These are phyloP conservation scores for Chaetomiaceae sp. DNA, from an alignment of 2,329 filamentous ascomycete species.

Conservation along the genomic window DNA sequence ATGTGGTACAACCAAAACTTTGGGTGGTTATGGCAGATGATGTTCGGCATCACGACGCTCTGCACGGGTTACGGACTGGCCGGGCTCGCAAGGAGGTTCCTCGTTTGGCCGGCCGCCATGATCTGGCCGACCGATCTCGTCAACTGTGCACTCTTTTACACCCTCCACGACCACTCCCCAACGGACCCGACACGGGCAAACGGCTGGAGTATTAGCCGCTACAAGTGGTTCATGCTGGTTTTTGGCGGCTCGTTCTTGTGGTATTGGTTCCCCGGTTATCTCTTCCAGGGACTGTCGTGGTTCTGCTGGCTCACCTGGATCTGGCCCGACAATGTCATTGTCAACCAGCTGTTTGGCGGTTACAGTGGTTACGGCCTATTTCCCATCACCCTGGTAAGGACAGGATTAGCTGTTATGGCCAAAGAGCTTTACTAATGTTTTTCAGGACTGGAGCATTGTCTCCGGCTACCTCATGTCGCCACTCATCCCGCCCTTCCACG, in stretches of 20 bases:
- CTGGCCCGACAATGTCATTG: constrained; percentile 41
- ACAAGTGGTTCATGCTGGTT: constrained; percentile 58
- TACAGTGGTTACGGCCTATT: constrained; percentile 35
- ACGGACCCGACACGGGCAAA: constrained; percentile 48
- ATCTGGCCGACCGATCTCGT: constrained; percentile 60
- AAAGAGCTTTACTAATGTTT: constrained; percentile 2
- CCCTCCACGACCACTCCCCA: constrained; percentile 57
- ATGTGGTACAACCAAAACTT: constrained; percentile 56
- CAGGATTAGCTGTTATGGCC: not conserved
- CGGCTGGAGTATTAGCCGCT: constrained; percentile 62
- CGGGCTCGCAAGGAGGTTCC: constrained; percentile 54
- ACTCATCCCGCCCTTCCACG: constrained; percentile 50
- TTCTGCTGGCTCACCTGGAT: constrained; percentile 46
- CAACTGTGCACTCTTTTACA: constrained; percentile 59
- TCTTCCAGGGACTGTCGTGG: constrained; percentile 47
- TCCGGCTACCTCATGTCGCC: constrained; percentile 48
- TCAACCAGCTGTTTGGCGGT: constrained; percentile 47
- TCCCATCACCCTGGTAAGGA: constrained; percentile 34
- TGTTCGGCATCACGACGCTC: constrained; percentile 57
- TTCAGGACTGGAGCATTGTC: constrained; percentile 37
- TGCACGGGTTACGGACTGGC: constrained; percentile 62
- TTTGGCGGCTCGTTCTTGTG: constrained; percentile 49
- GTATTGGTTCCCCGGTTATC: constrained; percentile 54
- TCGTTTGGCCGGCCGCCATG: constrained; percentile 59
- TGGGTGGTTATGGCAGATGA: constrained; percentile 55